Percentiles rank a stretch among this genome's conserved stretches.
phyloP scores from a whole-genome alignment of 176 grass and related monocot genomes.

The Ensete glaucum region DNA sequence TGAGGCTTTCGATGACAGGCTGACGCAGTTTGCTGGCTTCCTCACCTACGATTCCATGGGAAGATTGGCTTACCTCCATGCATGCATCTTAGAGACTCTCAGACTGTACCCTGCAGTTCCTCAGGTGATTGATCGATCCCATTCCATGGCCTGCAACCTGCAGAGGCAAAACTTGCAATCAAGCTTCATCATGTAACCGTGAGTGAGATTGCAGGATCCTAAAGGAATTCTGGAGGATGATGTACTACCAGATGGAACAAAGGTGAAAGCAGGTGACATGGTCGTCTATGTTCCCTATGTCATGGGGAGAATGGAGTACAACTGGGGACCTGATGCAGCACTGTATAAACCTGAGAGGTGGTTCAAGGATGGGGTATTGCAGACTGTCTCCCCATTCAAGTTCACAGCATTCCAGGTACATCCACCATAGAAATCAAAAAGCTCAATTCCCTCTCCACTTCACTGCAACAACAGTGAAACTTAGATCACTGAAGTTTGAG shows the following conservation, averaged over 20 bases:
- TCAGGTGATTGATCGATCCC: slow-evolving; percentile 42
- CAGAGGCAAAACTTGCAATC: background rate
- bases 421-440: background rate
- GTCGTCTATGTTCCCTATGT: slow-evolving; percentile 89
- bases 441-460: background rate
- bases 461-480: background rate
- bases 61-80: slow-evolving; percentile 78
- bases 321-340: slow-evolving; percentile 77
- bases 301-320: slow-evolving; percentile 96
- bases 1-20: slow-evolving; percentile 30
- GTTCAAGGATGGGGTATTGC: slow-evolving; percentile 63
- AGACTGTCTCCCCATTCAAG: slow-evolving; percentile 81
- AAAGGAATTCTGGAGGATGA: slow-evolving; percentile 86
- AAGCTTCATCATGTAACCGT: background rate
- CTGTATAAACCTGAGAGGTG: slow-evolving; percentile 70
- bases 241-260: slow-evolving; percentile 85
- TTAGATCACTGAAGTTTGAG: too few relatives aligned
- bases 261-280: slow-evolving; percentile 75
- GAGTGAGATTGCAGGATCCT: slow-evolving; percentile 42
- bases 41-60: slow-evolving; percentile 73
- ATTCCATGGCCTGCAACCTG: too few relatives aligned
- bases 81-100: slow-evolving; percentile 83
- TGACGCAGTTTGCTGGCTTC: slow-evolving; percentile 50
- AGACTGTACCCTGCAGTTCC: slow-evolving; percentile 80
- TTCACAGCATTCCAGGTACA: slow-evolving; percentile 92